Conservation (phyloP, 495 filamentous ascomycete genomes). For the Penicillium psychrofluorescens region DNA sequence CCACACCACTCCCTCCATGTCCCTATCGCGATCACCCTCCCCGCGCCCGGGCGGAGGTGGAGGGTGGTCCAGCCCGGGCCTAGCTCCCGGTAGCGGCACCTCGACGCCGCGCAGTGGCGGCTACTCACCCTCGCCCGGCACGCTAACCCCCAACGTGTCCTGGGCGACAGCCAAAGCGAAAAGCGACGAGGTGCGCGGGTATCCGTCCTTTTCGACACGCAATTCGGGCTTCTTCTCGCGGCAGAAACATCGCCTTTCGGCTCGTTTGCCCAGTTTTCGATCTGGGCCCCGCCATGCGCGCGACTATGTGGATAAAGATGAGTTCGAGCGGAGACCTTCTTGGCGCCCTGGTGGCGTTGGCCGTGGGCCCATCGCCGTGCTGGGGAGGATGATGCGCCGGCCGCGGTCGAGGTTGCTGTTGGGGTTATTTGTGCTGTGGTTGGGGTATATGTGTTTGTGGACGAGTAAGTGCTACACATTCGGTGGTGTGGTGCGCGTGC, state of each 20-base stretch:
- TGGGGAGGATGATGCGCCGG: conserved; percentile 40
- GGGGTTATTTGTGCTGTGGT: conserved; percentile 50
- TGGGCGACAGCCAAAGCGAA: conserved; percentile 78
- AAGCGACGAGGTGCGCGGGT: conserved; percentile 65
- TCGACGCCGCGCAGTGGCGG: conserved; percentile 50
- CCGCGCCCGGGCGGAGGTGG: conserved; percentile 71
- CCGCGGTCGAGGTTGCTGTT: conserved; percentile 54
- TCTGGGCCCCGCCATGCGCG: conserved; percentile 13
- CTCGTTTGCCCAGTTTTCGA: conserved; percentile 64
- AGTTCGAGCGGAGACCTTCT: conserved; percentile 45
- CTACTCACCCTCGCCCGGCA: conserved; percentile 22
- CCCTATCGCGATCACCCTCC: conserved; percentile 76
- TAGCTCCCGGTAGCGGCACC: conserved; percentile 62
- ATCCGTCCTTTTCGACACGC: conserved; percentile 72
- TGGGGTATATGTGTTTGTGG: conserved; percentile 56
- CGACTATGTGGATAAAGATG: conserved; percentile 71
- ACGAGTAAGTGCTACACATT: conserved; percentile 28
- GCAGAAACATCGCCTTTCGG: conserved; percentile 67
- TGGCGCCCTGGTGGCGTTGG: conserved; percentile 14
- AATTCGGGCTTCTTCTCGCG: conserved; percentile 78
- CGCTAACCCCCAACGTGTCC: conserved; percentile 46
- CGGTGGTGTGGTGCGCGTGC: no score
- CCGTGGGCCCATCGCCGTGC: conserved; percentile 20
- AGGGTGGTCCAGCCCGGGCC: conserved; percentile 81
- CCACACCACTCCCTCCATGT: conserved; percentile 47